Percentiles rank a stretch among this genome's conserved stretches.
phyloP scores from a whole-genome alignment of 2,329 filamentous ascomycete species.

The Penicillium freii region DNA sequence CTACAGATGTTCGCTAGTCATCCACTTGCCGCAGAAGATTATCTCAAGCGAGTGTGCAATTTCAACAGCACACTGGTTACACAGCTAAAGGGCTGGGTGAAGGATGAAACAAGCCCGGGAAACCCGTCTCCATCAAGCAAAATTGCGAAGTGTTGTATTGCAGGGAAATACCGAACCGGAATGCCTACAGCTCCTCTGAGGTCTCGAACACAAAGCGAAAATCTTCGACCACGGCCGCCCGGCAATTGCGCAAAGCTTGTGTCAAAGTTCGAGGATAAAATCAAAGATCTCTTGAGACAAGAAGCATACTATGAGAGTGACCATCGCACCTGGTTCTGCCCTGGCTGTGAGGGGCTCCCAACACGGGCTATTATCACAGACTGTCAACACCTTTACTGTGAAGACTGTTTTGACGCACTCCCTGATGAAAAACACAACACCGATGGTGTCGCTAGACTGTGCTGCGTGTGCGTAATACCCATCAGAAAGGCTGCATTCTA shows the following conservation, averaged over 20 bases:
- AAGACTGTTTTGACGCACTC: not conserved
- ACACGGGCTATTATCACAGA: not conserved
- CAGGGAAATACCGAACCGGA: not conserved
- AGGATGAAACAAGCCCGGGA: not conserved
- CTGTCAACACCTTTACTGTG: not conserved
- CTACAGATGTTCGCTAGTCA: slow-evolving; percentile 1
- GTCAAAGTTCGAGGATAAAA: not conserved
- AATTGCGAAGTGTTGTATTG: not conserved
- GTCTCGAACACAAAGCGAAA: not conserved
- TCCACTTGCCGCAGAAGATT: not conserved
- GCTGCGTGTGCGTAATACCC: rapidly evolving
- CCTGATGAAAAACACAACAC: not conserved
- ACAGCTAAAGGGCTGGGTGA: not conserved
- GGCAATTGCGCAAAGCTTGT: not conserved
- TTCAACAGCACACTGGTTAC: not conserved
- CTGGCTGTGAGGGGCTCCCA: not conserved
- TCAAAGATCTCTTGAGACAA: not conserved
- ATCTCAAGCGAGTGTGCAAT: not conserved
- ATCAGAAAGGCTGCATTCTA: not conserved
- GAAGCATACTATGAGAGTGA: not conserved
- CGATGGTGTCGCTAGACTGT: not conserved
- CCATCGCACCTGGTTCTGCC: not conserved
- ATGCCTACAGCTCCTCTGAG: not conserved
- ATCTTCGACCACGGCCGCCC: not conserved
- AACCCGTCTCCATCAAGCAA: not conserved